Percentiles rank a stretch among this genome's conserved stretches.
phyloP scores from a whole-genome alignment of 2,329 filamentous ascomycete genomes.

The Bretziella fagacearum region DNA sequence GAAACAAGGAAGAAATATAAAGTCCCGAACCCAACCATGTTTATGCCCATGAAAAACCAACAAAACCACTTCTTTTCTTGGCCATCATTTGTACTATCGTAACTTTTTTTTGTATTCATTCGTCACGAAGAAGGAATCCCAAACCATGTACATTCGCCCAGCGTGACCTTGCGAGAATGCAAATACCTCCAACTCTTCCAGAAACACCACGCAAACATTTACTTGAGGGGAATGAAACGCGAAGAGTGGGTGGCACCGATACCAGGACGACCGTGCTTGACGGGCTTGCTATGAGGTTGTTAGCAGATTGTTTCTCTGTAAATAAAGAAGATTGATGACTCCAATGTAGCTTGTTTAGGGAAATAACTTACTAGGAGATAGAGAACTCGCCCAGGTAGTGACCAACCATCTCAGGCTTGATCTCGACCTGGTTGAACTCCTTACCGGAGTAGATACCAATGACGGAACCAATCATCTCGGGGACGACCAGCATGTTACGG shows the following conservation, averaged over 20 bases:
- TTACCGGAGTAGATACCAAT: conserved; percentile 99
- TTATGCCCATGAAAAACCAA: conserved; percentile 10
- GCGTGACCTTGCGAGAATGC: conserved; percentile 24
- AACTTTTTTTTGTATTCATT: conserved; percentile 16
- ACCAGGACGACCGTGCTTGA: conserved; percentile 99
- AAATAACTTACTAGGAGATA: conserved; percentile 82
- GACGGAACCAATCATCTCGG: conserved; percentile 98
- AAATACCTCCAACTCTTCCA: conserved; percentile 29
- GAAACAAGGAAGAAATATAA: background rate
- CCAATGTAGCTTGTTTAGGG: background rate
- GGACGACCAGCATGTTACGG: conserved; percentile 99
- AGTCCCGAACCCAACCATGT: conserved; percentile 8
- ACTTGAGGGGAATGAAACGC: conserved; percentile 99
- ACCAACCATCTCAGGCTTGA: conserved; percentile 99
- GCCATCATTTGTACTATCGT: conserved; percentile 12
- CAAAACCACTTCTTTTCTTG: conserved; percentile 10
- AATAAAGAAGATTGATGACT: background rate
- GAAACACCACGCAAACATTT: conserved; percentile 26
- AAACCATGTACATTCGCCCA: conserved; percentile 10
- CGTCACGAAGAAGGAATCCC: conserved; percentile 14
- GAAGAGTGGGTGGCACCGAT: conserved; percentile 99
- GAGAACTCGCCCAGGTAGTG: conserved; percentile 99
- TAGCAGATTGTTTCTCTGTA: conserved; percentile 24
- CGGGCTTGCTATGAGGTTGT: conserved; percentile 64
- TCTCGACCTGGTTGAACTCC: conserved; percentile 99